Conservation (phyloP, 2,329 filamentous ascomycete genomes). For the Cercospora sojina region DNA sequence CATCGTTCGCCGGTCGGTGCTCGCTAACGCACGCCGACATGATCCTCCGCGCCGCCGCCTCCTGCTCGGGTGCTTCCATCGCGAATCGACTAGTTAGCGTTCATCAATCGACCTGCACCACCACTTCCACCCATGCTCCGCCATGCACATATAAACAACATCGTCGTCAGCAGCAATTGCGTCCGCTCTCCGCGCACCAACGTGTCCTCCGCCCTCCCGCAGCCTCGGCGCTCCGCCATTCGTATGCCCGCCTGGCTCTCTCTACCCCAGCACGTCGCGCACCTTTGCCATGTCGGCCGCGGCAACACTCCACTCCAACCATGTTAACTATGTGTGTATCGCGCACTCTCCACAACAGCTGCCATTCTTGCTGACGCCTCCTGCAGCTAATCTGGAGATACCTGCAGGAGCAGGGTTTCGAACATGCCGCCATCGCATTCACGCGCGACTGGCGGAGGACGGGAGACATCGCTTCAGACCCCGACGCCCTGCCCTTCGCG, state of each 20-base stretch:
- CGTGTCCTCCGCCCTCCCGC: background rate
- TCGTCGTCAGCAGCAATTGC: background rate
- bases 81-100: background rate
- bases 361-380: background rate
- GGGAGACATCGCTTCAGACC: constrained; percentile 45
- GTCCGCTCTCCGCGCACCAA: background rate
- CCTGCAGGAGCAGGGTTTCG: constrained; percentile 41
- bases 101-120: background rate
- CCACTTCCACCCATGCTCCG: background rate
- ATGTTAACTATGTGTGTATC: constrained; percentile 58
- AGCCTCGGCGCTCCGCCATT: background rate
- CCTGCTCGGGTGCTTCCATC: background rate
- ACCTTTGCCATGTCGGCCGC: constrained; percentile 24
- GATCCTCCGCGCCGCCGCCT: background rate
- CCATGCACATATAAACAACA: background rate
- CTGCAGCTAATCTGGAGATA: constrained; percentile 61
- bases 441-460: constrained; percentile 60
- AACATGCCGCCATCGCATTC: constrained; percentile 53
- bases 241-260: constrained; percentile 1
- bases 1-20: background rate
- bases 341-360: background rate
- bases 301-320: constrained; percentile 54
- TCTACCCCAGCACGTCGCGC: background rate
- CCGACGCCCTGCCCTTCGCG: constrained; percentile 61
- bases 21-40: background rate